Conservation (phyloP, 2,329 filamentous ascomycete genomes). For the Nigrospora sphaerica region DNA sequence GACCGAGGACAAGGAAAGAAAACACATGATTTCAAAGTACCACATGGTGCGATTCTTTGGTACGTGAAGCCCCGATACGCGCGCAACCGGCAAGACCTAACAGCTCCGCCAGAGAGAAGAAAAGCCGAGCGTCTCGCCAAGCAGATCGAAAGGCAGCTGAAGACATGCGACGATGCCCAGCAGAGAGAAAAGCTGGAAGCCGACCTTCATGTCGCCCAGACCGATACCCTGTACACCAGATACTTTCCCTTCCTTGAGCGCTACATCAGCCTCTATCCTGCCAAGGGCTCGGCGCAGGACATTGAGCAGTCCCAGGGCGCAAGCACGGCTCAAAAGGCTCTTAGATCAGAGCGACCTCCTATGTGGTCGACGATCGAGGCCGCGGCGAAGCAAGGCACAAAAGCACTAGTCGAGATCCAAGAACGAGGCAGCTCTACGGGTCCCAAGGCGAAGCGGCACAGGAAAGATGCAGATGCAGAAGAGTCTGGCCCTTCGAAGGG, state of each 20-base stretch:
- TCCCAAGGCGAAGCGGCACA: background rate
- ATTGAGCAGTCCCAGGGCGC: slow-evolving; percentile 31
- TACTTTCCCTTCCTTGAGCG: slow-evolving; percentile 64
- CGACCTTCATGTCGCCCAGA: slow-evolving; percentile 59
- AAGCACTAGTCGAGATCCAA: slow-evolving; percentile 16
- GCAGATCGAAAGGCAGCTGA: slow-evolving; percentile 53
- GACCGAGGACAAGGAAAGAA: slow-evolving; percentile 53
- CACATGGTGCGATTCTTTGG: slow-evolving; percentile 84
- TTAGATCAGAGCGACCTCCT: slow-evolving; percentile 43
- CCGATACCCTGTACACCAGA: slow-evolving; percentile 69
- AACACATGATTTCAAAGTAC: slow-evolving; percentile 69
- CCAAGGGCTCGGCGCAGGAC: slow-evolving; percentile 18
- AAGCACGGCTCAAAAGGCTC: slow-evolving; percentile 31
- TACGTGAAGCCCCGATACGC: slow-evolving; percentile 25
- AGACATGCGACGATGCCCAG: slow-evolving; percentile 40
- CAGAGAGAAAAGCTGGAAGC: slow-evolving; percentile 44
- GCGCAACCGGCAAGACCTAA: background rate
- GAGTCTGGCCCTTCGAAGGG: slow-evolving; percentile 6
- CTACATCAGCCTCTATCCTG: slow-evolving; percentile 59
- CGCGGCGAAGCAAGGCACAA: slow-evolving; percentile 37
- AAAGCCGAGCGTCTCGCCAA: slow-evolving; percentile 64
- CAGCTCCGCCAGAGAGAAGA: slow-evolving; percentile 51
- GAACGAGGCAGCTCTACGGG: slow-evolving; percentile 9
- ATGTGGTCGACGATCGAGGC: slow-evolving; percentile 64
- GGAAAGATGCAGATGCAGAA: slow-evolving; percentile 5